A percentile compares a stretch with the other conserved stretches of the same genome.
phyloP scores from a whole-genome alignment of 352 stramenopile species.

The Phytophthora pistaciae region DNA sequence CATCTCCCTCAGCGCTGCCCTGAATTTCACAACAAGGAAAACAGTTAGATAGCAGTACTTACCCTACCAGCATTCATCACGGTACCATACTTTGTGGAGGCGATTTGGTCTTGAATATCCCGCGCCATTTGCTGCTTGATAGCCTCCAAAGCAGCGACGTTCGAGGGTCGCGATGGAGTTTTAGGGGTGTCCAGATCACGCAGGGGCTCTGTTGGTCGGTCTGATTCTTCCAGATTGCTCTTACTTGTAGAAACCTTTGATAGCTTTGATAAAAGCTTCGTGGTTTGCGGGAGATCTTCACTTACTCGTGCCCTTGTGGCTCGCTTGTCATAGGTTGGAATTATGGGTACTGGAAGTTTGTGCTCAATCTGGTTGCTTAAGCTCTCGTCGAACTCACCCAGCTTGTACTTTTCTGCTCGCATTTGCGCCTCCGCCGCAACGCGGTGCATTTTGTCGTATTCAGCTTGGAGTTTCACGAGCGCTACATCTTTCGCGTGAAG shows the following conservation, averaged over 20 bases:
- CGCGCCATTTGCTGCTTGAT: conserved; percentile 50
- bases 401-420: conserved; percentile 41
- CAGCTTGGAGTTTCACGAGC: conserved; percentile 36
- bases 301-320: neutral
- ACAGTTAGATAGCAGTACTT: neutral
- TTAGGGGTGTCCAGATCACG: neutral
- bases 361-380: conserved; percentile 14
- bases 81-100: conserved; percentile 50
- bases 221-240: neutral
- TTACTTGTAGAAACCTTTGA: conserved; percentile 6
- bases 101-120: conserved; percentile 58
- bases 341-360: neutral
- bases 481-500: conserved; percentile 48
- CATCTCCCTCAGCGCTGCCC: conserved; percentile 50
- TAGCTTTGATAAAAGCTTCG: conserved; percentile 30
- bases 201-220: neutral
- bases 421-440: conserved; percentile 51
- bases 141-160: conserved; percentile 41
- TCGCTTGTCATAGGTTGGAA: neutral
- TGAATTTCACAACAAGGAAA: conserved; percentile 12
- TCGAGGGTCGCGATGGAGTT: conserved; percentile 24
- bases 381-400: neutral
- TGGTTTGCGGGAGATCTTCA: conserved; percentile 21
- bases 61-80: neutral
- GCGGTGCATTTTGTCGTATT: conserved; percentile 51